Percentiles rank a stretch among this genome's conserved stretches.
Conservation (phyloP, 177 flowering plant species). For the Tripterygium wilfordii region DNA sequence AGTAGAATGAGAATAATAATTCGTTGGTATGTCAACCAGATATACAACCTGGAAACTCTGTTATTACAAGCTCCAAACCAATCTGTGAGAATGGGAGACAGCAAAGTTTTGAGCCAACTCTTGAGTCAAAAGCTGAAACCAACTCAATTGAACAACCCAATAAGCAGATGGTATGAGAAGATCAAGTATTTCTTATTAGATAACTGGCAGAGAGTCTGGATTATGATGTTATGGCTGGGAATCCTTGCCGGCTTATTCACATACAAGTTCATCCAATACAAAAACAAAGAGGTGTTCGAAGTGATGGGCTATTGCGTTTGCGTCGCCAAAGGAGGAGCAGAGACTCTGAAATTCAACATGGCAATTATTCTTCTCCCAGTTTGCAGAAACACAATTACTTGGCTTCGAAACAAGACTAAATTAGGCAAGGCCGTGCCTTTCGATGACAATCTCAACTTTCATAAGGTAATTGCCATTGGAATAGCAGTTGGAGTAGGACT, state of each 20-base stretch:
- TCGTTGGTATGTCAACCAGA: conserved; percentile 47
- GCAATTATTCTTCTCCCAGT: conserved; percentile 79
- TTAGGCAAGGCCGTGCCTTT: conserved; percentile 71
- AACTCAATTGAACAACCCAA: conserved; percentile 38
- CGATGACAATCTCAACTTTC: conserved; percentile 88
- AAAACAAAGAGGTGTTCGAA: conserved; percentile 36
- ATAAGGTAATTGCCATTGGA: conserved; percentile 50
- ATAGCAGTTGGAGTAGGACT: conserved; percentile 44
- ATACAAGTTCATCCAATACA: conserved; percentile 65
- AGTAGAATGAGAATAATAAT: too few relatives aligned
- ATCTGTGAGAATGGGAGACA: conserved; percentile 41
- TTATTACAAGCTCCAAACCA: conserved; percentile 57
- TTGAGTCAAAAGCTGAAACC: conserved; percentile 78
- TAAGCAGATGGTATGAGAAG: conserved; percentile 36
- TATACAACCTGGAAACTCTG: conserved; percentile 56
- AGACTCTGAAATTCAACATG: conserved; percentile 89
- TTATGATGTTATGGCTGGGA: conserved; percentile 56
- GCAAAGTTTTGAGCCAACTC: conserved; percentile 56
- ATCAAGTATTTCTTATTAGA: conserved; percentile 56
- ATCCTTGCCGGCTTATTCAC: conserved; percentile 53
- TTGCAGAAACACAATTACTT: conserved; percentile 89
- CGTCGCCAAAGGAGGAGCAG: conserved; percentile 87
- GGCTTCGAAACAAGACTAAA: conserved; percentile 81
- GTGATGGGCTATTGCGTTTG: conserved; percentile 87
- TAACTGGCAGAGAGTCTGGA: conserved; percentile 83